Percentiles rank a stretch among this genome's conserved stretches.
Conservation (phyloP, 2,329 filamentous ascomycete genomes). For the Trichothecium sympodiale region DNA sequence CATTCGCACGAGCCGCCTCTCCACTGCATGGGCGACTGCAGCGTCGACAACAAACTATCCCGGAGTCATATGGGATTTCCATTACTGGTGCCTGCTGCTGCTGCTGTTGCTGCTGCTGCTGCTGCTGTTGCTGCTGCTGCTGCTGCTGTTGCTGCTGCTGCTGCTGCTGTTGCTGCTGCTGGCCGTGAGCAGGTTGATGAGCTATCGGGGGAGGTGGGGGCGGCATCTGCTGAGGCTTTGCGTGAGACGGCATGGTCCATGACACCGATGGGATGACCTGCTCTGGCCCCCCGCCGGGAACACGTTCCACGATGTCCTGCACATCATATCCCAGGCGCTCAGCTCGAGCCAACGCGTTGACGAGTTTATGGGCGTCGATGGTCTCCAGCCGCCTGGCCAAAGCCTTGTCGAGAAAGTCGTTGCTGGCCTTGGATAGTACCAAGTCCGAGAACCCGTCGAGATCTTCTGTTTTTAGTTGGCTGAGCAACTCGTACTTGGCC, state of each 20-base stretch:
- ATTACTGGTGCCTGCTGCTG: background rate
- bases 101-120: background rate
- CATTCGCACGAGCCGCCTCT: slow-evolving; percentile 16
- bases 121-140: background rate
- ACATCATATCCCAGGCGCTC: slow-evolving; percentile 46
- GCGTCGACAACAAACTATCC: slow-evolving; percentile 13
- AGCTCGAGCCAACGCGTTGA: slow-evolving; percentile 45
- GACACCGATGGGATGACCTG: slow-evolving; percentile 23
- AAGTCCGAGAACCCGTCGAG: slow-evolving; percentile 32
- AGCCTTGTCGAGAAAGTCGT: slow-evolving; percentile 39
- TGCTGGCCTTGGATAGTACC: slow-evolving; percentile 35
- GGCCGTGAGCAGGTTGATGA: background rate
- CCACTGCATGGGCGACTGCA: slow-evolving; percentile 25
- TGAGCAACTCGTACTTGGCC: slow-evolving; percentile 29
- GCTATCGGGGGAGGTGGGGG: background rate
- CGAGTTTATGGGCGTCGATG: slow-evolving; percentile 41
- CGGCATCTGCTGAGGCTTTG: background rate
- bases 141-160: background rate
- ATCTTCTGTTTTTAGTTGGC: slow-evolving; percentile 25
- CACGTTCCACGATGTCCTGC: slow-evolving; percentile 35
- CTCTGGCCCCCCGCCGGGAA: slow-evolving; percentile 16
- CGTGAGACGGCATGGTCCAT: background rate
- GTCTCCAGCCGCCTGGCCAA: slow-evolving; percentile 40
- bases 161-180: background rate
- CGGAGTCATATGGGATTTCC: background rate